Base-by-base conservation (phyloP, 1,284 basidiomycete genomes). In the Lignosus rhinocerotis region DNA sequence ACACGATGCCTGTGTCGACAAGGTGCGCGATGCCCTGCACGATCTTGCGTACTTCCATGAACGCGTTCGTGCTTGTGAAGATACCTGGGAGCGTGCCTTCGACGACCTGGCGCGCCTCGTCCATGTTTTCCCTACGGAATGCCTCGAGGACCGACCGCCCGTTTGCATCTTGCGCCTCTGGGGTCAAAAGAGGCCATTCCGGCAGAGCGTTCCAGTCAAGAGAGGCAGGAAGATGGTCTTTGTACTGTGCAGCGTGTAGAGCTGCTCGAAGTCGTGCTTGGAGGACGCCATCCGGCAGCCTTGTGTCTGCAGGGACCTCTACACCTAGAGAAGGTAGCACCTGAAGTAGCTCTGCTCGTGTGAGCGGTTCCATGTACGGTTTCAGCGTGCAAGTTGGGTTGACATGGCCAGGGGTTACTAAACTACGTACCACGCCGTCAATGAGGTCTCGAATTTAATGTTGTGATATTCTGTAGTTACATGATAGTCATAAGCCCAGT, bases 21-120 rank as follows among this genome's bases (percentile, higher is more conserved):
- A 61, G 55, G n/a, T 59, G 66, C 16, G 67, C 70, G 14, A 77
- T 59, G 7, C 55, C 58, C 59, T 73, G 60, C 12, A 75, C 30
- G 21, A 67, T 70, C 60, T 74, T 70, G 17, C 75, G 69, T 34
- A 75, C 61, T 55, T 77, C 73, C 58, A 64, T 68, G 56, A 76
- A 74, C 0, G 71, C 69, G 34, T 73, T 69, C 47, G 67, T 64
- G 53, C 68, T 52, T 8, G 17, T 36, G 5, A n/a, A 16, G 39
- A 17, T 21, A 36, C 21, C 49, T 14, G n/a, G 33, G 30, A 48
- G 33, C 12, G 19, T 32, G 7, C 34, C 34, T 12, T 49, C 32
- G 9, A 56, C 55, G 1, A 19, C 17, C 31, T 41, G 49, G 11
- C 34, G 17, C 4, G 43, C 51, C 42, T 66, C 64, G 7, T 51